These are phyloP conservation scores for Capsella bursapastoris DNA, from an alignment of 345 rosid genomes.

Conservation along the genomic window DNA sequence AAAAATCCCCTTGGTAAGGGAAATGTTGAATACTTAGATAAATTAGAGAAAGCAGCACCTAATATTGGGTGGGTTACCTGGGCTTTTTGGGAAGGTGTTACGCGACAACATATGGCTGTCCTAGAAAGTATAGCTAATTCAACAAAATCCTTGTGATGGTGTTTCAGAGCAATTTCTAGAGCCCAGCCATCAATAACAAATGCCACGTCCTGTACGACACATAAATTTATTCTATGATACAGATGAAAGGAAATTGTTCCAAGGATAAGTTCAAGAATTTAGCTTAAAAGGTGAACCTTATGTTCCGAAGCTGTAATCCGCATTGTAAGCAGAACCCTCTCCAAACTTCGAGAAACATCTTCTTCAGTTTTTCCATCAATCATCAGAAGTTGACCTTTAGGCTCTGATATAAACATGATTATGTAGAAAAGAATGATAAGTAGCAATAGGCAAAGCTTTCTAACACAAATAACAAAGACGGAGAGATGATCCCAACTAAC, in stretches of 20 bases:
- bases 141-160: slow-evolving; percentile 80
- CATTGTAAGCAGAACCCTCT: slow-evolving; percentile 97
- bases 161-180: slow-evolving; percentile 88
- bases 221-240: slow-evolving; percentile 10
- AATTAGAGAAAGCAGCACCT: slow-evolving; percentile 14
- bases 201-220: slow-evolving; percentile 75
- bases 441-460: slow-evolving; percentile 20
- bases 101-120: slow-evolving; percentile 98
- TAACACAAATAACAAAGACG: slow-evolving; percentile 11
- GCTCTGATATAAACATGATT: slow-evolving; percentile 57
- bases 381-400: slow-evolving; percentile 93
- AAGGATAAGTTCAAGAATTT: slow-evolving; percentile 28
- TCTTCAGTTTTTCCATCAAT: slow-evolving; percentile 95
- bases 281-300: slow-evolving; percentile 60
- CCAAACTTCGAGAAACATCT: slow-evolving; percentile 84
- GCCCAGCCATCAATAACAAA: slow-evolving; percentile 99
- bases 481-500: slow-evolving; percentile 47
- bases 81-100: slow-evolving; percentile 97
- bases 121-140: slow-evolving; percentile 93
- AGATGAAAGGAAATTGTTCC: slow-evolving; percentile 6
- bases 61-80: slow-evolving; percentile 57
- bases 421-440: slow-evolving; percentile 28
- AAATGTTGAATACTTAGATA: not conserved
- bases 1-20: slow-evolving; percentile 14
- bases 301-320: slow-evolving; percentile 89